These are phyloP conservation scores for Saccharomyces pastorianus DNA, from an alignment of 1,139 yeast genomes.

Conservation along the genomic window DNA sequence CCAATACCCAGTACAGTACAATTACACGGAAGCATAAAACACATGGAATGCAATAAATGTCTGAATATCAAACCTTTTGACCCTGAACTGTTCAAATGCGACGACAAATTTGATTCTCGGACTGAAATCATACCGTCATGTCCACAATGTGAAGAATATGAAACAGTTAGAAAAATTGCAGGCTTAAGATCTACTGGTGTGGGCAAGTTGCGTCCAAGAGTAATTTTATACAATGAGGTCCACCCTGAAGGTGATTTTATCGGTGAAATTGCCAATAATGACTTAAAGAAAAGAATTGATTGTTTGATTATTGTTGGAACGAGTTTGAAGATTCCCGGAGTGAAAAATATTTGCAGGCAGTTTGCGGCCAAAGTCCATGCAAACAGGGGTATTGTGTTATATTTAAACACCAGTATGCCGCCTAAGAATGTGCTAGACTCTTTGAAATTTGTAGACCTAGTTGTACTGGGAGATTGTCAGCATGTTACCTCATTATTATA, in stretches of 20 bases:
- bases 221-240: conserved; percentile 76
- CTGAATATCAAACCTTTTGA: conserved; percentile 40
- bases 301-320: conserved; percentile 80
- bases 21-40: conserved; percentile 69
- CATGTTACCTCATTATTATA: conserved; percentile 19
- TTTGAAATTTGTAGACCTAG: conserved; percentile 46
- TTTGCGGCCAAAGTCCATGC: conserved; percentile 60
- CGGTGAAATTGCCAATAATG: conserved; percentile 63
- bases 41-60: conserved; percentile 72
- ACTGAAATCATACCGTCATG: conserved; percentile 40
- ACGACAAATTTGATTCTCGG: conserved; percentile 14
- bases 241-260: conserved; percentile 84
- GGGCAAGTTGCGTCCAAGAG: conserved; percentile 72
- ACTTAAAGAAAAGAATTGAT: conserved; percentile 61
- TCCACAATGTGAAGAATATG: conserved; percentile 49
- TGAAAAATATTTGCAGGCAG: conserved; percentile 62
- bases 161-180: conserved; percentile 40
- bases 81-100: conserved; percentile 34
- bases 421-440: conserved; percentile 42
- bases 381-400: conserved; percentile 47
- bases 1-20: conserved; percentile 55
- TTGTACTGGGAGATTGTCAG: conserved; percentile 57
- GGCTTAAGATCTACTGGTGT: conserved; percentile 72
- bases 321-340: conserved; percentile 80
- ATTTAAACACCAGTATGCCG: conserved; percentile 50